phyloP scores from a whole-genome alignment of 805 yeast genomes.

The Komagataella phaffii region DNA sequence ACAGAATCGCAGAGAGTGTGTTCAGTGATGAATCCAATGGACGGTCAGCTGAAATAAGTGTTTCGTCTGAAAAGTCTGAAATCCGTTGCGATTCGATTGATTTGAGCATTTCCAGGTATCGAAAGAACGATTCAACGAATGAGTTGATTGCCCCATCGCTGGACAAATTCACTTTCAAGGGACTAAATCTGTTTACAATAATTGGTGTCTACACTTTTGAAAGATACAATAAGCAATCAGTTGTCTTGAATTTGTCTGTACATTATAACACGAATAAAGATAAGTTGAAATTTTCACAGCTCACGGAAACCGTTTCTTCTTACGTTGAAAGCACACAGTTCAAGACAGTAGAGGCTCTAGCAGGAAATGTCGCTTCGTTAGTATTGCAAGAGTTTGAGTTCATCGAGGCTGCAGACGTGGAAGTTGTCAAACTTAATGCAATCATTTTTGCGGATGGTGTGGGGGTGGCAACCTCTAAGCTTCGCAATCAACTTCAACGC shows the following conservation, averaged over 20 bases:
- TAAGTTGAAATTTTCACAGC: constrained; percentile 25
- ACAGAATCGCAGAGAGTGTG: constrained; percentile 24
- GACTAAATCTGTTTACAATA: constrained; percentile 52
- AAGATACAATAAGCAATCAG: constrained; percentile 67
- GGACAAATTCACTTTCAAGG: constrained; percentile 24
- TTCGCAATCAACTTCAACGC: constrained; percentile 23
- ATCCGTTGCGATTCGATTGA: constrained; percentile 34
- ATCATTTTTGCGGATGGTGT: constrained; percentile 80
- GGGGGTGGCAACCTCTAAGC: constrained; percentile 62
- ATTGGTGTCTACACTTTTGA: constrained; percentile 93
- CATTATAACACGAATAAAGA: constrained; percentile 10
- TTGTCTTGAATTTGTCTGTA: constrained; percentile 45
- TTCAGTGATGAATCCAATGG: constrained; percentile 5
- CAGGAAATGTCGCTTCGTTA: constrained; percentile 44
- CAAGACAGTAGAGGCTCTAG: constrained; percentile 90
- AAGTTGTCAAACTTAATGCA: constrained; percentile 81
- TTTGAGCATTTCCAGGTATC: constrained; percentile 2
- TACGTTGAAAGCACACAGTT: constrained; percentile 74
- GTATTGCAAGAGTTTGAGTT: constrained; percentile 7
- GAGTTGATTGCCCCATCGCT: not conserved
- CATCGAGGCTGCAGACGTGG: constrained; percentile 21
- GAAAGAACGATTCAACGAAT: not conserved
- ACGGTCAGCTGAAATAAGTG: constrained; percentile 10
- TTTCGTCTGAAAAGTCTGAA: constrained; percentile 39
- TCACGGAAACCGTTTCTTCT: constrained; percentile 28